Evolutionary conservation across 2,329 filamentous ascomycete genomes (phyloP).

Genomic region (Xylariaceae sp.): DNA sequence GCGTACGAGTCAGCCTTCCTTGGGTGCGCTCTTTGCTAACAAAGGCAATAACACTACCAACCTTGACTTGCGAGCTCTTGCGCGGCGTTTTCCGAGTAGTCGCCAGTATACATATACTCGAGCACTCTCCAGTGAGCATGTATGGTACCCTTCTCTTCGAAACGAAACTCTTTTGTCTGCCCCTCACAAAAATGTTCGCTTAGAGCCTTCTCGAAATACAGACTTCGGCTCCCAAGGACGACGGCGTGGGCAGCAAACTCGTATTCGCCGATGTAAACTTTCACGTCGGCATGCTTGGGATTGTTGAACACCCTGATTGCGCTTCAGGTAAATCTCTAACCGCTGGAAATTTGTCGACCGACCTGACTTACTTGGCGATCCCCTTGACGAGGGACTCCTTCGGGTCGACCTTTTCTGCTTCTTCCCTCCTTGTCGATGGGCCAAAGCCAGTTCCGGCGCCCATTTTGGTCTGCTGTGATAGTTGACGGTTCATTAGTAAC

Average conservation of each 20-base stretch:
- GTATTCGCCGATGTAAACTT: constrained; percentile 10
- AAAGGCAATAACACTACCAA: background rate
- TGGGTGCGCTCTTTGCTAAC: background rate
- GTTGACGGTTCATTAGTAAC: too few relatives aligned
- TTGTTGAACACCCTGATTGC: constrained; percentile 14
- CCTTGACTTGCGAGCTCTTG: constrained; percentile 8
- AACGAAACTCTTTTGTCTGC: constrained; percentile 12
- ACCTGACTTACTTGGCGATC: constrained; percentile 11
- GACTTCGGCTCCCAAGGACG: constrained; percentile 14
- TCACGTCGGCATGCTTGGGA: constrained; percentile 11
- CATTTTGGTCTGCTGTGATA: too few relatives aligned
- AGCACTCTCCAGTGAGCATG: constrained; percentile 18
- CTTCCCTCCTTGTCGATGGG: too few relatives aligned
- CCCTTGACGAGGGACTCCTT: constrained; percentile 4
- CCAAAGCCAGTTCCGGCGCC: too few relatives aligned
- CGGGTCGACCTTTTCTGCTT: constrained; percentile 6
- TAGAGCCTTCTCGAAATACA: constrained; percentile 14
- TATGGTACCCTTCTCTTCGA: constrained; percentile 8
- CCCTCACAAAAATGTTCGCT: constrained; percentile 10
- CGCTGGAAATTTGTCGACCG: background rate
- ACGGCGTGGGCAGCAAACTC: constrained; percentile 15
- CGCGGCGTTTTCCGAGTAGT: constrained; percentile 9
- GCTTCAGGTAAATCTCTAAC: background rate
- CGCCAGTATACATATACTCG: constrained; percentile 17
- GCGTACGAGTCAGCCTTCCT: constrained; percentile 7